A percentile compares a stretch with the other conserved stretches of the same genome.
Evolutionary conservation across 306 rosid genomes (phyloP).

Genomic region (Amphicarpaea edgeworthii): DNA sequence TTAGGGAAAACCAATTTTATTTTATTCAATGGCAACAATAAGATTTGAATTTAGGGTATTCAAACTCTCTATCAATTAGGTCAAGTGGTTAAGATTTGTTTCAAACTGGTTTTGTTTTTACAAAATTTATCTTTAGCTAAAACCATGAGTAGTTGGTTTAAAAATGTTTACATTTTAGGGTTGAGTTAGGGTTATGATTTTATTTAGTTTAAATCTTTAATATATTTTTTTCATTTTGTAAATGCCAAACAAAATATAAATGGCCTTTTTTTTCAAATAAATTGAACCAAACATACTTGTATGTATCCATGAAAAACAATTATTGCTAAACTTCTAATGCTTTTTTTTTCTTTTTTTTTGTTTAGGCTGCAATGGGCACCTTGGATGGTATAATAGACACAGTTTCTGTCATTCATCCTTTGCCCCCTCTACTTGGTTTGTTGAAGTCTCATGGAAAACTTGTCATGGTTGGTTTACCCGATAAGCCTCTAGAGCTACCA

Average conservation of each 20-base stretch:
- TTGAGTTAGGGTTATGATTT: no score
- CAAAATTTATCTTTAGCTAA: not conserved
- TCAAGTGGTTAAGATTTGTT: no score
- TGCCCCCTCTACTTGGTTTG: slow-evolving; percentile 42
- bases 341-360: not conserved
- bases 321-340: not conserved
- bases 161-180: not conserved
- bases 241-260: no score
- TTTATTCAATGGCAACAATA: no score
- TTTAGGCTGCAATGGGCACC: slow-evolving; percentile 46
- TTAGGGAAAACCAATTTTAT: no score
- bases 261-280: no score
- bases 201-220: no score
- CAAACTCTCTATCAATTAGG: no score
- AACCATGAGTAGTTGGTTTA: not conserved
- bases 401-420: slow-evolving; percentile 49
- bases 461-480: slow-evolving; percentile 51
- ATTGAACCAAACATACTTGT: not conserved
- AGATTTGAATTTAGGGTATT: no score
- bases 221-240: no score
- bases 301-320: not conserved
- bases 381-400: slow-evolving; percentile 60
- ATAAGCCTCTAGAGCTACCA: slow-evolving; percentile 46
- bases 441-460: slow-evolving; percentile 52
- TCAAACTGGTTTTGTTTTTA: not conserved